These are phyloP conservation scores for Ophiostoma angusticollis DNA, from an alignment of 2,329 filamentous ascomycete species.

Conservation along the genomic window DNA sequence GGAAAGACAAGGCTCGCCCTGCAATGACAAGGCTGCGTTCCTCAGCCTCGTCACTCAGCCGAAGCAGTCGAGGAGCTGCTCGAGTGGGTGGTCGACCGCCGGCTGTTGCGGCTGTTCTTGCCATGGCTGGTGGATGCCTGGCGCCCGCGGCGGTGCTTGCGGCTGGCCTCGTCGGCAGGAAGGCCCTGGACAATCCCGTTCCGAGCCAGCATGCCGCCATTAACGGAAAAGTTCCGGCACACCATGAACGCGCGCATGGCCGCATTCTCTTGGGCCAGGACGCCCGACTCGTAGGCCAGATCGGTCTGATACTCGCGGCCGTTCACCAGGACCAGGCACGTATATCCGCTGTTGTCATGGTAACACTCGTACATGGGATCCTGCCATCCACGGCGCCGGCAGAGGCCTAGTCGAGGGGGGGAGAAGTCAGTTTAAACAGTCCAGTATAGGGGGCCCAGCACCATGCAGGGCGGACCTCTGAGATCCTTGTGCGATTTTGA, in stretches of 20 bases:
- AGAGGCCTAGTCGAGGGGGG: slow-evolving; percentile 56
- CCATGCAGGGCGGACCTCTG: no score
- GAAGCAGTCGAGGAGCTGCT: slow-evolving; percentile 51
- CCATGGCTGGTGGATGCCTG: slow-evolving; percentile 30
- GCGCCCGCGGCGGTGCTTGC: slow-evolving; percentile 35
- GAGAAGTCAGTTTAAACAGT: no score
- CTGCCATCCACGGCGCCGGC: slow-evolving; percentile 85
- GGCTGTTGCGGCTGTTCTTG: slow-evolving; percentile 32
- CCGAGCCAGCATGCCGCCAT: slow-evolving; percentile 75
- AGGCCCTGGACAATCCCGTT: slow-evolving; percentile 57
- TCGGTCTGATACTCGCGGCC: slow-evolving; percentile 94
- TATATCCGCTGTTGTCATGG: slow-evolving; percentile 61
- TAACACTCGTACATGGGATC: slow-evolving; percentile 82
- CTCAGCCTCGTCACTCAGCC: slow-evolving; percentile 32
- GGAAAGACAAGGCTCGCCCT: no score
- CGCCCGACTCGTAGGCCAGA: slow-evolving; percentile 67
- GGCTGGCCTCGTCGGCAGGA: slow-evolving; percentile 39
- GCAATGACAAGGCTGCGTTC: background rate
- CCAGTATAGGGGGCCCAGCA: no score
- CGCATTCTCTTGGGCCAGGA: slow-evolving; percentile 79
- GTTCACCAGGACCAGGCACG: slow-evolving; percentile 87
- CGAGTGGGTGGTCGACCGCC: slow-evolving; percentile 44
- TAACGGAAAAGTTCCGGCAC: slow-evolving; percentile 93
- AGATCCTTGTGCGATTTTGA: no score
- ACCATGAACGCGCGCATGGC: slow-evolving; percentile 96